Base-by-base conservation (phyloP, 2,329 filamentous ascomycete genomes). In the Septoria petroselini region DNA sequence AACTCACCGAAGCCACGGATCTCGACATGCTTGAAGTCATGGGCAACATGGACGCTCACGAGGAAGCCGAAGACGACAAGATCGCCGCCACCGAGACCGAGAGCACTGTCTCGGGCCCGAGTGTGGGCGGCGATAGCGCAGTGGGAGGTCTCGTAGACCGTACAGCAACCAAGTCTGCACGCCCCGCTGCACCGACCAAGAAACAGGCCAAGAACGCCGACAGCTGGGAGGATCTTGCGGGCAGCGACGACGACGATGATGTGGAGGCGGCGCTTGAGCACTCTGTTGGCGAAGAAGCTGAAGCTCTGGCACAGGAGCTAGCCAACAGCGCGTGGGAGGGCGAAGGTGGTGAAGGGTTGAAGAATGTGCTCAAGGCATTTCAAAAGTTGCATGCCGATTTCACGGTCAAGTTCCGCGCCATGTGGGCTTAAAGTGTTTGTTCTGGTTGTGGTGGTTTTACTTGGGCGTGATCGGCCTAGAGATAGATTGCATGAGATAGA, bases 331-430 rank as follows among this genome's bases (percentile, higher is more conserved):
- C 68, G 21, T 73, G 70, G 68, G 61, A 60, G 41, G 56, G 52
- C 12, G 70, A 73, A 23, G 73, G 75, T 40, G 75, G 71, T 30
- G 70, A 66, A 45, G 73, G 71, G 29, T 61, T 85, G 62, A 59
- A 74, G 55, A 76, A 77, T 55, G 81, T 86, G 18, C 69, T 83
- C 11, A 74, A 72, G 59, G 80, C 81, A 1, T 85, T 86, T 61
- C 72, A 70, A 53, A 67, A 74, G 59, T 62, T 86, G 55, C 77
- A 77, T 61, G 69, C 71, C 21, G 78, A 81, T 49, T 86, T 85
- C 64, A 77, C 84, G 55, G 72, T 73, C 37, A 86, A 84, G 70
- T 86, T 86, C 67, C 73, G 64, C 62, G 76, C 76, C 59, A 76
- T 78, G 61, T 83, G 80, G 78, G 77, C 81, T 64, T 84, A 67